These are phyloP conservation scores for Hymenotorrendiella dingleyae DNA, from an alignment of 2,329 filamentous ascomycete species.

Conservation along the genomic window DNA sequence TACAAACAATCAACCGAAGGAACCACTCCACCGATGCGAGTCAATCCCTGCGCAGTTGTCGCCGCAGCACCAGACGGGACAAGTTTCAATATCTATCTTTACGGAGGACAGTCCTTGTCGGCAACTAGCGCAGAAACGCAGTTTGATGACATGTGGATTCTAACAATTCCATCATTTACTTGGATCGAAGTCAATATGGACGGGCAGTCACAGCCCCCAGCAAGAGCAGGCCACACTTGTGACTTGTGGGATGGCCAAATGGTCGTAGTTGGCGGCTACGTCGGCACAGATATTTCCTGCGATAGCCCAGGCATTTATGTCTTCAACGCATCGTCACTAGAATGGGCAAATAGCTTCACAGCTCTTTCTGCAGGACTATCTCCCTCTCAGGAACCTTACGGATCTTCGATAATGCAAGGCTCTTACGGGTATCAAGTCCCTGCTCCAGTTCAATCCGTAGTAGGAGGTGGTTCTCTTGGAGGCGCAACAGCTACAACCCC, in stretches of 20 bases:
- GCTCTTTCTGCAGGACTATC: constrained; percentile 41
- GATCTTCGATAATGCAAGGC: constrained; percentile 42
- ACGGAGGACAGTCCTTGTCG: constrained; percentile 67
- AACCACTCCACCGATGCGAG: constrained; percentile 54
- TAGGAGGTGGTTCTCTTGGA: constrained; percentile 54
- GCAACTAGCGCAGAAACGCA: constrained; percentile 51
- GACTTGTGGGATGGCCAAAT: constrained; percentile 66
- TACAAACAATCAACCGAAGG: constrained; percentile 68
- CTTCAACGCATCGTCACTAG: constrained; percentile 61
- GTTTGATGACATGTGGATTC: constrained; percentile 70
- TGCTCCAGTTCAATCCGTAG: constrained; percentile 51
- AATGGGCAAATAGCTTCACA: constrained; percentile 58
- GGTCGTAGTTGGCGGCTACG: constrained; percentile 64
- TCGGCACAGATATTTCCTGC: constrained; percentile 53
- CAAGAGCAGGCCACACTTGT: constrained; percentile 63
- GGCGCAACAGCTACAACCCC: constrained; percentile 63
- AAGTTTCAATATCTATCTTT: constrained; percentile 73
- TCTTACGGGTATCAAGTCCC: constrained; percentile 64
- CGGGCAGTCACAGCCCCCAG: constrained; percentile 49
- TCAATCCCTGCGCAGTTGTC: constrained; percentile 67
- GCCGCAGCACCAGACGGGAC: constrained; percentile 65
- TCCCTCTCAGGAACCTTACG: constrained; percentile 5
- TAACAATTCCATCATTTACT: constrained; percentile 66
- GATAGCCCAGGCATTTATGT: constrained; percentile 66
- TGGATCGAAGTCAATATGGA: constrained; percentile 61